These are phyloP conservation scores for Ustilago hordei DNA, from an alignment of 1,284 basidiomycete species.

Conservation along the genomic window DNA sequence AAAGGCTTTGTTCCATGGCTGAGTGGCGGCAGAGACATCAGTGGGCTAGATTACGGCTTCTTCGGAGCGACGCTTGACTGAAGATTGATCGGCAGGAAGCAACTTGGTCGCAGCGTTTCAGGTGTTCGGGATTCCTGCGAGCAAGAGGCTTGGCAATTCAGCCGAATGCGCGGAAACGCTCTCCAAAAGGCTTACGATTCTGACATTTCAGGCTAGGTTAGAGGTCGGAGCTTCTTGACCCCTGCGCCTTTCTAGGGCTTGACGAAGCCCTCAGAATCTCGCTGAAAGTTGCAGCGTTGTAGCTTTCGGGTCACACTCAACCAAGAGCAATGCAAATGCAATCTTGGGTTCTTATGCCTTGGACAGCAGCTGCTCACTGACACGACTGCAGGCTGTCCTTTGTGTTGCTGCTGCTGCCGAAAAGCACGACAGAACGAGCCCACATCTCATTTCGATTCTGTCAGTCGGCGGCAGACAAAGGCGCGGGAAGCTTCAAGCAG, in stretches of 20 bases:
- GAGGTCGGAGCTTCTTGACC: no score
- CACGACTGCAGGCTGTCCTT: neutral
- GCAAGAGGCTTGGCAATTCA: slow-evolving; percentile 9
- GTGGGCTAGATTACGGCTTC: neutral
- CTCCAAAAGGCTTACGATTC: neutral
- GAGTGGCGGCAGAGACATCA: neutral
- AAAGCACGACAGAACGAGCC: slow-evolving; percentile 6
- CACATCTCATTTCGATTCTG: neutral
- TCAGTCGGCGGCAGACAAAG: neutral
- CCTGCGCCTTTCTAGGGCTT: no score
- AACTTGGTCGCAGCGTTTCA: neutral
- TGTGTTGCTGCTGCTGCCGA: slow-evolving; percentile 1
- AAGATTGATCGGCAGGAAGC: neutral
- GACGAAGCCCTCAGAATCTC: no score
- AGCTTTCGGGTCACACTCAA: neutral
- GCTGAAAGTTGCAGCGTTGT: neutral
- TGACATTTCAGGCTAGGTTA: neutral
- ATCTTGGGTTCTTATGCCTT: neutral
- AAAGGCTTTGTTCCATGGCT: neutral
- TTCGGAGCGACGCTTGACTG: neutral
- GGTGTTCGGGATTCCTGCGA: slow-evolving; percentile 4
- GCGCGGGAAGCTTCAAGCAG: slow-evolving; percentile 7
- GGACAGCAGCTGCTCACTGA: neutral
- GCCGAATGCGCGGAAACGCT: neutral
- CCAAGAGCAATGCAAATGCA: neutral